Base-by-base conservation (phyloP, 2,329 filamentous ascomycete species). In the Penicillium sp. region DNA sequence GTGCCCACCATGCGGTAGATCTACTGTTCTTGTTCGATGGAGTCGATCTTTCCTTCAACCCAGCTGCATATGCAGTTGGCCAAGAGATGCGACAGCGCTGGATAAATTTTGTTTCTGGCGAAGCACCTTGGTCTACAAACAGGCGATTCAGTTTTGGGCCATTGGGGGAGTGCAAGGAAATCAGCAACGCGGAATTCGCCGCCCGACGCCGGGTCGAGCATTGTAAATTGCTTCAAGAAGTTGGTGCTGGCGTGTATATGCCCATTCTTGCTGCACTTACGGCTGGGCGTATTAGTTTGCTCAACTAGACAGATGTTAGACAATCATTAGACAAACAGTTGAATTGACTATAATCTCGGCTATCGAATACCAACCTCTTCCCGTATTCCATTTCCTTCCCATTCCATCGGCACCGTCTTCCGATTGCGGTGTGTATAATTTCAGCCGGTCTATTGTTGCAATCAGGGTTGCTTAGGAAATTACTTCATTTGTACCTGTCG, bases 1-100 rank as follows among this genome's bases (percentile, higher is more conserved):
- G 79, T 0, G 68, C 78, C 2, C 79, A 81, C 34, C 79, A 81
- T 53, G 79, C 75, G 0, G 74, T 81, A 2, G 79, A 81, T 56
- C 62, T 81, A 3, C 52, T 80, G 2, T 72, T 79, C 8, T 59
- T 80, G 0, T 81, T 80, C 23, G 75, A 70, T 0, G 73, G 73
- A 0, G 59, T 77, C 3, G 74, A 78, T 48, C 51, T 78, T 0
- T 65, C 66, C 0, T 72, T 72, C 19, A 70, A 71, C 1, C 67
- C 65, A 0, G 61, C 66, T 1, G 76, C 77, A 3, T 59, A 71
- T 2, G 51, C 42, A 0, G 67, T 75, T 11, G 70, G 74, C 0
- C 47, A 61, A 23, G 68, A 73, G 8, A 73, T 80, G 71, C 70
- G 76, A n/a, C 62, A 61, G 11, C 61, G 69, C 3, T 79, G 77